A percentile compares a stretch with the other conserved stretches of the same genome.
Conservation (phyloP, 129 eudicot genomes). For the Helianthus tuberosus region DNA sequence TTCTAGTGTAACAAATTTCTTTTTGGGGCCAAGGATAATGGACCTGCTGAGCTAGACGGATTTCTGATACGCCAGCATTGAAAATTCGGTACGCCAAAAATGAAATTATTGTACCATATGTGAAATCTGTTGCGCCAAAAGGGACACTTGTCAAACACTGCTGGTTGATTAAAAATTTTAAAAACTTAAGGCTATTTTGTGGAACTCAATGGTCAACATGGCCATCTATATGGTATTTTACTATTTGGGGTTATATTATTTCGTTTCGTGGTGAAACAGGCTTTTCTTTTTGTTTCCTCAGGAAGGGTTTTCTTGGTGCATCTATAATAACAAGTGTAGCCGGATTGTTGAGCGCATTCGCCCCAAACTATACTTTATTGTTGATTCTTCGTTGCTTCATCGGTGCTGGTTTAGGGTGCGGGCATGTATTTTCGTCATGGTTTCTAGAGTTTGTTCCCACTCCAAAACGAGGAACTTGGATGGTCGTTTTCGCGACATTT, state of each 20-base stretch:
- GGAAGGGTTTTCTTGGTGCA: constrained; percentile 60
- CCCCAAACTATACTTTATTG: constrained; percentile 50
- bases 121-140: too few species aligned
- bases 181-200: too few species aligned
- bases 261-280: not conserved
- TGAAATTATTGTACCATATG: too few species aligned
- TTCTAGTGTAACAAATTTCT: too few species aligned
- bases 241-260: not conserved
- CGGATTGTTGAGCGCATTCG: constrained; percentile 58
- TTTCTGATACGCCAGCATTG: too few species aligned
- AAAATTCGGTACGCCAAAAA: too few species aligned
- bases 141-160: too few species aligned
- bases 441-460: constrained; percentile 69
- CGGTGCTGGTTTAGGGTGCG: constrained; percentile 69
- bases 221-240: too few species aligned
- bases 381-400: constrained; percentile 47
- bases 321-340: constrained; percentile 44
- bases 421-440: constrained; percentile 58
- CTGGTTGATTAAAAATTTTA: too few species aligned
- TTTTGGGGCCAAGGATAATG: too few species aligned
- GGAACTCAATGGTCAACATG: too few species aligned
- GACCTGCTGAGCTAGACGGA: too few species aligned
- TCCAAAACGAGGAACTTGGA: constrained; percentile 66
- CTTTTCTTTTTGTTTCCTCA: constrained; percentile 8
- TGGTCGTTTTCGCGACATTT: constrained; percentile 62